Base-by-base conservation (phyloP, 176 grass and related monocot species). In the Elaeis guineensis region DNA sequence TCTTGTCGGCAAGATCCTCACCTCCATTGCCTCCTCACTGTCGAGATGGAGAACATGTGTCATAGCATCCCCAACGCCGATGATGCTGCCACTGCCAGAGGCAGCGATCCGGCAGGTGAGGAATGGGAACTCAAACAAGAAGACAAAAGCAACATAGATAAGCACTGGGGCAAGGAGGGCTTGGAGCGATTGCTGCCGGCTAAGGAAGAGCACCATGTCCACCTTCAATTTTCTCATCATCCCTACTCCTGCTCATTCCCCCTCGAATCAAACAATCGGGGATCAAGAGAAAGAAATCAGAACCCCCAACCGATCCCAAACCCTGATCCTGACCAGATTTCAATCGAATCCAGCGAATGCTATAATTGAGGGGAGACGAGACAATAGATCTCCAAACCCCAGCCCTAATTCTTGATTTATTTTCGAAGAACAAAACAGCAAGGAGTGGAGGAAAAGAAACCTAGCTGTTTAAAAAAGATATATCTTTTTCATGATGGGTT, bases 101-200 rank as follows among this genome's bases (percentile, higher is more conserved):
- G n/a, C 21, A 6, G n/a, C 15, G 30, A 58, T 59, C 0, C 17
- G 52, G 53, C 20, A 49, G 17, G 66, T 67, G 16, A 82, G 54
- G 59, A 82, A 82, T n/a, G 79, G 79, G 18, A 82, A 35, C 54
- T 77, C 73, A 8, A 54, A 82, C 53, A 77, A 61, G 14, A 61
- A 57, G n/a, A 82, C 67, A 52, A 82, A 67, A 17, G 55, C 68
- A 20, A 77, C 17, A 67, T 82, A 82, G 49, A 82, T 19, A 1
- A 82, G 28, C 23, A 21, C 51, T 2, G 77, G 6, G 50, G 55
- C 25, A 29, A 82, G 55, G 17, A 82, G 39, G 54, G 72, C 17
- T 35, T 61, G 67, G 22, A 75, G 21, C 35, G 61, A 53, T 39
- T 50, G 50, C 49, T 57, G 71, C 67, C 65, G 65, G 18, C 22